A percentile compares a stretch with the other conserved stretches of the same genome.
phyloP scores from a whole-genome alignment of 257 asterid genomes.

The Solanum bulbocastanum region DNA sequence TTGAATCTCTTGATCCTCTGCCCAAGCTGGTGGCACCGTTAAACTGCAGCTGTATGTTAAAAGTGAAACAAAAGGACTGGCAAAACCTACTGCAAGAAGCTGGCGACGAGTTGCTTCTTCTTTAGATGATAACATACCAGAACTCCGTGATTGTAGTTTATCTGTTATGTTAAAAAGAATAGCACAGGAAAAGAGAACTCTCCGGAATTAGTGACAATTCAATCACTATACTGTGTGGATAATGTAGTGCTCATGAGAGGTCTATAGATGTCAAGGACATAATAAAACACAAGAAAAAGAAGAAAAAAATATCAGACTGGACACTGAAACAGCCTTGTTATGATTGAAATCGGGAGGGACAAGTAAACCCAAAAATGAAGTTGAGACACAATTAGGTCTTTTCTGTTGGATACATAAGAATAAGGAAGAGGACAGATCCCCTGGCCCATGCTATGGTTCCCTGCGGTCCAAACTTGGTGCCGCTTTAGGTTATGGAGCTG shows the following conservation, averaged over 20 bases:
- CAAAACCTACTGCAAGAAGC: conserved; percentile 24
- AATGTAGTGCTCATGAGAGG: not conserved
- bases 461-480: too few species aligned
- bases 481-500: not conserved
- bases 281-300: not conserved
- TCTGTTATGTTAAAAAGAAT: conserved; percentile 15
- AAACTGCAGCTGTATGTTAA: conserved; percentile 11
- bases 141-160: conserved; percentile 16
- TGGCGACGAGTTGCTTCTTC: conserved; percentile 36
- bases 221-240: not conserved
- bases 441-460: too few species aligned
- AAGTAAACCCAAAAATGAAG: not conserved
- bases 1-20: conserved; percentile 38
- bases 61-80: conserved; percentile 25
- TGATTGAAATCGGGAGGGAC: not conserved
- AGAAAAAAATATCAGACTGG: not conserved
- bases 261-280: not conserved
- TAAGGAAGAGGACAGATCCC: not conserved
- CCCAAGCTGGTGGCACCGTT: conserved; percentile 28
- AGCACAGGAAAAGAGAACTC: not conserved
- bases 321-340: not conserved
- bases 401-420: not conserved
- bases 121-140: conserved; percentile 12
- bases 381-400: not conserved
- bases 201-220: not conserved